These are phyloP conservation scores for Daldinia childiae DNA, from an alignment of 495 filamentous ascomycete species.

Conservation along the genomic window DNA sequence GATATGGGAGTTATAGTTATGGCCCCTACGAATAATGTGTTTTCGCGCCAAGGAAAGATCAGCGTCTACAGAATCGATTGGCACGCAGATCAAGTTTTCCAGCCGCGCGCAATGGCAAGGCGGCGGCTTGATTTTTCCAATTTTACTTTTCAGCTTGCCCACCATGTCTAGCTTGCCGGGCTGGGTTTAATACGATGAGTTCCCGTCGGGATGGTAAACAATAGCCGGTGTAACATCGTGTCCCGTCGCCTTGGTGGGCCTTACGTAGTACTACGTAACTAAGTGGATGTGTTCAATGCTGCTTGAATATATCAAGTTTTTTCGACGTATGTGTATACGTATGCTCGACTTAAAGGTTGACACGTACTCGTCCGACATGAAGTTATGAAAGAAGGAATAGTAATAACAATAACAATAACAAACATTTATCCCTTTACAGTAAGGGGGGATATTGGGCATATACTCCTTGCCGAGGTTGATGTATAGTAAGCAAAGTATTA, in stretches of 20 bases:
- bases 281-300: background rate
- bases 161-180: background rate
- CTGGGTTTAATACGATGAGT: background rate
- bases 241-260: conserved; percentile 18
- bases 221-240: conserved; percentile 30
- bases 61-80: conserved; percentile 15
- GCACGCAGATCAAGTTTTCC: conserved; percentile 17
- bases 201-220: conserved; percentile 33
- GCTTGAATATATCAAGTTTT: background rate
- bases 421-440: background rate
- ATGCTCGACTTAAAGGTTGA: background rate
- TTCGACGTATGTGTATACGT: background rate
- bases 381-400: background rate
- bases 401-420: background rate
- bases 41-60: conserved; percentile 27
- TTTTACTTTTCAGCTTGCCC: conserved; percentile 20
- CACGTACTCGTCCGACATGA: background rate
- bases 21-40: background rate
- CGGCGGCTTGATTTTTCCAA: background rate
- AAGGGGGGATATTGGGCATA: background rate
- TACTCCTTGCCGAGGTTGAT: background rate
- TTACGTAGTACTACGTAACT: background rate
- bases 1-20: background rate
- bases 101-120: conserved; percentile 33
- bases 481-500: background rate